Evolutionary conservation across 176 grass and related monocot species (phyloP), one percentile per base, ranked within the genome.

Genomic region (Typha latifolia): DNA sequence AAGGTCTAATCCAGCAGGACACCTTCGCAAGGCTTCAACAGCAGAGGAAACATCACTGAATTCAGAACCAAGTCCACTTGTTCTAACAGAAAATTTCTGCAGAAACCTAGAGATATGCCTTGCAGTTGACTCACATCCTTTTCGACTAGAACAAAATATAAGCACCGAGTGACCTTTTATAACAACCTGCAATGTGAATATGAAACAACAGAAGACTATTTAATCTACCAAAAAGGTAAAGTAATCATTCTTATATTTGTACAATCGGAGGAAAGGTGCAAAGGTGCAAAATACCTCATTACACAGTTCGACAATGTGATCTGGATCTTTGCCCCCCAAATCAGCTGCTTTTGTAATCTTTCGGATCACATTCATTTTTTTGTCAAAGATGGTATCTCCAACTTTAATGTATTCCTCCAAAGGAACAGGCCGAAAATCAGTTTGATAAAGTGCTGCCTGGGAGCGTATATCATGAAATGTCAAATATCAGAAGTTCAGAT

Each of bases 351-450:
- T 96, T 62, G 82, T 80, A 73, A 96, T 82, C 6, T 74, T 70
- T 3, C 88, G 80, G 69, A 96, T 82, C 74, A 77, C 59, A 22
- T 91, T 84, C 85, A 96, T 89, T 52, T 84, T 87, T 82, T 91
- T 91, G 80, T 96, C 80, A 82, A 91, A 96, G 77, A 96, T 89
- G 64, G 86, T 78, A 82, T 89, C 89, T 55, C 88, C 88, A 50
- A 91, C 92, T 91, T 96, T 96, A 26, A 96, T 80, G 69, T 81
- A 96, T 80, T 96, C 92, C 69, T 96, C 92, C 71, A 96, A 68
- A 32, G 88, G 92, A 77, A 96, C 92, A 3, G 92, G 92, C 51
- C 92, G 82, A 75, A 91, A 96, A 73, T 91, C 73, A 63, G 92
- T 96, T 77, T 96, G 80, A 51, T 96, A 96, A 47, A 96, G 85